Conservation (phyloP, 306 rosid species). For the Carpinus fangiana region DNA sequence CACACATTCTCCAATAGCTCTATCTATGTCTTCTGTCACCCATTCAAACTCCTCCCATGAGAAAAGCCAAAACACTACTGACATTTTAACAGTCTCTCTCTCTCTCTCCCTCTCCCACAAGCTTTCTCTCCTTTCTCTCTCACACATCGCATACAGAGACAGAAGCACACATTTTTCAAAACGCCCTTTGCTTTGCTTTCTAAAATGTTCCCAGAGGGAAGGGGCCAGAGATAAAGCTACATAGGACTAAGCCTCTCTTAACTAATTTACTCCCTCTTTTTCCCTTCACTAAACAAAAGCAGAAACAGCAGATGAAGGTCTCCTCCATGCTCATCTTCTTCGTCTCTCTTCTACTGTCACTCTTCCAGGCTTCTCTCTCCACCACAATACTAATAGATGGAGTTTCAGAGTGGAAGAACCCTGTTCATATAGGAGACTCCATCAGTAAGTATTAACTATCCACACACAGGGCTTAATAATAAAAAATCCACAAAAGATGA, state of each 20-base stretch:
- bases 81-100: constrained; percentile 55
- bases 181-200: constrained; percentile 32
- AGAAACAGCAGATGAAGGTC: constrained; percentile 46
- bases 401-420: constrained; percentile 75
- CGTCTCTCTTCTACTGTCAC: constrained; percentile 35
- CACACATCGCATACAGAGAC: neutral
- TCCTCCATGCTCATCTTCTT: constrained; percentile 41
- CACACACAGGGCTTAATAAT: neutral
- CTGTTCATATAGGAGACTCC: constrained; percentile 77
- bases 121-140: neutral
- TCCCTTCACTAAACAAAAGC: constrained; percentile 14
- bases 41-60: constrained; percentile 56
- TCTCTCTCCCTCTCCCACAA: constrained; percentile 29
- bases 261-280: constrained; percentile 18
- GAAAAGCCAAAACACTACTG: constrained; percentile 59
- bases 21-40: constrained; percentile 59
- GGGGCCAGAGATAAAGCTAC: constrained; percentile 22
- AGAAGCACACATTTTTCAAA: constrained; percentile 49
- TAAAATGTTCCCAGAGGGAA: constrained; percentile 23
- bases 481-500: neutral
- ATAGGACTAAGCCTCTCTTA: constrained; percentile 19
- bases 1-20: constrained; percentile 45
- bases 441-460: constrained; percentile 52
- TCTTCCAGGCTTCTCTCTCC: constrained; percentile 56
- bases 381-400: constrained; percentile 71